phyloP scores from a whole-genome alignment of 192 early-diverging fungal species.

The Umbelopsis sp. region DNA sequence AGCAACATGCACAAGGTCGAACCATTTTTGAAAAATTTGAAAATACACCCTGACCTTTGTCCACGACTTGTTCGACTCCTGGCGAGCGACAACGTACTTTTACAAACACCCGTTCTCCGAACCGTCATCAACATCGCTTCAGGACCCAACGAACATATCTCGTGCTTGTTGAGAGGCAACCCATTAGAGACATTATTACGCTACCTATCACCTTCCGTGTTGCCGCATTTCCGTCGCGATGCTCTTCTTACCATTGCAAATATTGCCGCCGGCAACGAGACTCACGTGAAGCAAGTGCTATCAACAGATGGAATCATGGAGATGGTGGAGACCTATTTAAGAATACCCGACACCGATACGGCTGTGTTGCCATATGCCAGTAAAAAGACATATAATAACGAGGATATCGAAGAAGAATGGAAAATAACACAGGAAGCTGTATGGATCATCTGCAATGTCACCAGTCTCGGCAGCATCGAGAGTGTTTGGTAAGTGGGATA shows the following conservation, averaged over 20 bases:
- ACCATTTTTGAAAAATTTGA: constrained; percentile 19
- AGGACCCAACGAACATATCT: constrained; percentile 33
- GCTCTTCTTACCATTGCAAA: constrained; percentile 38
- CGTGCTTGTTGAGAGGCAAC: constrained; percentile 9
- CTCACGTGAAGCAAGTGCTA: constrained; percentile 25
- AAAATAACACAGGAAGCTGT: constrained; percentile 37
- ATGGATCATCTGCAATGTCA: constrained; percentile 36
- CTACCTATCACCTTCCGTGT: neutral
- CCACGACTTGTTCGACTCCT: constrained; percentile 25
- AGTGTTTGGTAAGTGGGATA: constrained; percentile 30
- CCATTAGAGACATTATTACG: constrained; percentile 13
- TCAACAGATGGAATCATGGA: constrained; percentile 23
- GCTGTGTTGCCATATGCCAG: neutral
- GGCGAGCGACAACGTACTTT: constrained; percentile 20
- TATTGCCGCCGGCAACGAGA: constrained; percentile 27
- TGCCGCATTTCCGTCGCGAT: constrained; percentile 25
- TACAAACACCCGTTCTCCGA: constrained; percentile 27
- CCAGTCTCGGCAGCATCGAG: constrained; percentile 25
- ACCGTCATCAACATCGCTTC: constrained; percentile 42
- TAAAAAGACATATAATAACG: neutral
- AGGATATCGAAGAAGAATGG: constrained; percentile 36
- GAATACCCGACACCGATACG: constrained; percentile 2
- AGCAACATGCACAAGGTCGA: constrained; percentile 43
- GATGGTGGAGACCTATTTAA: constrained; percentile 15
- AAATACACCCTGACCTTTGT: constrained; percentile 22